phyloP scores from a whole-genome alignment of 2,329 filamentous ascomycete genomes.

The Diaporthe sp. region DNA sequence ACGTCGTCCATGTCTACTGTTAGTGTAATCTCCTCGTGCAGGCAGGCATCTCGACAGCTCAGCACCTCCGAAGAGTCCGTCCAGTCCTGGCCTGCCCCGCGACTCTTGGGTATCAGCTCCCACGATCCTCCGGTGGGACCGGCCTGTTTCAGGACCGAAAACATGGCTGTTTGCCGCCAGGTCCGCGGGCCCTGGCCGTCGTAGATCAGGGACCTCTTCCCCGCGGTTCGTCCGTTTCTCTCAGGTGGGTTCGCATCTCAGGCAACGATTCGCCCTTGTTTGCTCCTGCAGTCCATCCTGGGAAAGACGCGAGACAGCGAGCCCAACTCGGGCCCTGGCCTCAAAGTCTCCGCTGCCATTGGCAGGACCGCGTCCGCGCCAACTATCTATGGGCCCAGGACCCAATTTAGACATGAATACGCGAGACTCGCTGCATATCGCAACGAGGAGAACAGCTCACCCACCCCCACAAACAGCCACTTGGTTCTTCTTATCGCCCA shows the following conservation, averaged over 20 bases:
- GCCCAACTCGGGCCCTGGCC: constrained; percentile 2
- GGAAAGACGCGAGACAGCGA: constrained; percentile 17
- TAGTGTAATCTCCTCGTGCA: not conserved
- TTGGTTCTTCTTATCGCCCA: constrained; percentile 18
- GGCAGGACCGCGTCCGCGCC: not conserved
- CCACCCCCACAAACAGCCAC: constrained; percentile 19
- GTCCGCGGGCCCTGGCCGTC: constrained; percentile 1
- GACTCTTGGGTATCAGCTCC: constrained; percentile 3
- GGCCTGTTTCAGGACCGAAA: not conserved
- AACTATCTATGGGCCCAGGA: constrained; percentile 6
- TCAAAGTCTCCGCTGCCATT: not conserved
- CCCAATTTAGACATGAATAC: constrained; percentile 16
- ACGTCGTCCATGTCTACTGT: not conserved
- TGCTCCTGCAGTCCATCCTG: not conserved
- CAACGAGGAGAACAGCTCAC: constrained; percentile 21
- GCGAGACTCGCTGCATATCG: constrained; percentile 14
- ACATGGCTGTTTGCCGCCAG: constrained; percentile 22
- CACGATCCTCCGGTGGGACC: constrained; percentile 19
- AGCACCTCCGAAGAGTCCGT: not conserved
- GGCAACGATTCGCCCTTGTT: constrained; percentile 20
- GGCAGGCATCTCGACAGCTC: constrained; percentile 12
- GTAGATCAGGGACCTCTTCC: constrained; percentile 24
- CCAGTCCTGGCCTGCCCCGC: not conserved
- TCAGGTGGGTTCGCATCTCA: constrained; percentile 5
- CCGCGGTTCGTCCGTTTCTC: constrained; percentile 22